Percentiles rank a stretch among this genome's conserved stretches.
Conservation (phyloP, 2,329 filamentous ascomycete genomes). For the Colletotrichum liaoningense region DNA sequence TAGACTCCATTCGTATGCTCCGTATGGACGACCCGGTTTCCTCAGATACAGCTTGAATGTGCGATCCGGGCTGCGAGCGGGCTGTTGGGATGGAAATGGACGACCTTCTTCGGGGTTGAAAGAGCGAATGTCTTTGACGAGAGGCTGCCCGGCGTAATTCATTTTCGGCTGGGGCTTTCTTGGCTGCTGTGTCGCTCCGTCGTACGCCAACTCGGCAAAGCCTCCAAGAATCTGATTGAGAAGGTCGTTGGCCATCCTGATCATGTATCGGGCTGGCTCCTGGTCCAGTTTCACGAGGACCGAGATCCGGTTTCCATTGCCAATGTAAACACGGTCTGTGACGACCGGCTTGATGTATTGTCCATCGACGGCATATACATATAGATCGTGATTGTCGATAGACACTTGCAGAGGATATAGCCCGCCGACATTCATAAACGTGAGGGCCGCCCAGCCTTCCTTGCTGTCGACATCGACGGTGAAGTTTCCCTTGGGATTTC, state of each 20-base stretch:
- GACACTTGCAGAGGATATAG: slow-evolving; percentile 41
- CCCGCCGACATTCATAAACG: slow-evolving; percentile 6
- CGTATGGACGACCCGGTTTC: slow-evolving; percentile 10
- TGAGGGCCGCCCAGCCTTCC: background rate
- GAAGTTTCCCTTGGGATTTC: slow-evolving; percentile 1
- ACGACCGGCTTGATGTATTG: slow-evolving; percentile 50
- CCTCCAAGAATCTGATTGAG: slow-evolving; percentile 10
- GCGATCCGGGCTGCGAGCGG: background rate
- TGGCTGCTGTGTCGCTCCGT: background rate
- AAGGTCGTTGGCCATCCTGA: slow-evolving; percentile 39
- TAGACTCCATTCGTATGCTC: slow-evolving; percentile 15
- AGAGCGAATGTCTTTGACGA: background rate
- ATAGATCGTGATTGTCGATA: slow-evolving; percentile 56
- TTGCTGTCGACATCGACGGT: background rate
- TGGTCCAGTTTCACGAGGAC: slow-evolving; percentile 55
- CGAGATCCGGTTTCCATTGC: slow-evolving; percentile 52
- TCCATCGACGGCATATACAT: slow-evolving; percentile 56
- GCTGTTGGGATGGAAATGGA: background rate
- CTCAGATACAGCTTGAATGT: background rate
- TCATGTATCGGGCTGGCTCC: slow-evolving; percentile 48
- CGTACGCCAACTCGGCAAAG: slow-evolving; percentile 10
- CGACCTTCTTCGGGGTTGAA: slow-evolving; percentile 8
- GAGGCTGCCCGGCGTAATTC: slow-evolving; percentile 11
- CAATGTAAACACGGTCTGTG: slow-evolving; percentile 39
- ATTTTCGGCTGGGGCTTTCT: background rate